phyloP scores from a whole-genome alignment of 2,329 filamentous ascomycete genomes.

The Cylindrodendrum hubeiense region DNA sequence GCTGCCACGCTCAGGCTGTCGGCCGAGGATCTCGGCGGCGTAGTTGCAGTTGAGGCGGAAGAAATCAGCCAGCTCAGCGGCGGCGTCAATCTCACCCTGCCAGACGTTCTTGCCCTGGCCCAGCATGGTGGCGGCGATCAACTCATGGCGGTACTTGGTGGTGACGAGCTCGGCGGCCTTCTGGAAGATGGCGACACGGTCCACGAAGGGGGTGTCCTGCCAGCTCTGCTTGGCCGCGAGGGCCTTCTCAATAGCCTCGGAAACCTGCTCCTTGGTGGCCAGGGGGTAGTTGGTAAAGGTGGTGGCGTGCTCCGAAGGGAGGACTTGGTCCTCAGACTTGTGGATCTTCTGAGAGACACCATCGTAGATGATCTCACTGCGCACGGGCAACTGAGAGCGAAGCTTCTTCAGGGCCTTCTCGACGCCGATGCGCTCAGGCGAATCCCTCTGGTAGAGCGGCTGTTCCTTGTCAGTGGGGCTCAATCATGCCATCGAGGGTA shows the following conservation, averaged over 20 bases:
- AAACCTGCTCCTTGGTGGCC: slow-evolving; percentile 48
- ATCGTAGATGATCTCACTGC: slow-evolving; percentile 49
- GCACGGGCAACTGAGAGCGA: slow-evolving; percentile 46
- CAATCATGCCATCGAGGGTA: not conserved
- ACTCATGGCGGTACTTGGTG: slow-evolving; percentile 93
- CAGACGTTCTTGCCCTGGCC: slow-evolving; percentile 98
- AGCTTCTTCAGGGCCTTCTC: slow-evolving; percentile 47
- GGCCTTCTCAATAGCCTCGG: slow-evolving; percentile 81
- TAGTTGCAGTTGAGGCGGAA: slow-evolving; percentile 94
- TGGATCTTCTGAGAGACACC: slow-evolving; percentile 44
- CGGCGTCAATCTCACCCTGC: slow-evolving; percentile 97
- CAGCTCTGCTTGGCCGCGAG: slow-evolving; percentile 85
- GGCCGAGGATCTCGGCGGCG: slow-evolving; percentile 65
- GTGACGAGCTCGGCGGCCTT: slow-evolving; percentile 93
- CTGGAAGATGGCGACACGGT: slow-evolving; percentile 92
- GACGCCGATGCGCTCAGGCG: slow-evolving; percentile 46
- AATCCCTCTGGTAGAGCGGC: slow-evolving; percentile 47
- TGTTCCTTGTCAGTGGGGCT: slow-evolving; percentile 17
- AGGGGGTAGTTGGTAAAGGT: slow-evolving; percentile 52
- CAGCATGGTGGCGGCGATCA: slow-evolving; percentile 95
- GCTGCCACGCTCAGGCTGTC: slow-evolving; percentile 49
- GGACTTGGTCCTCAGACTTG: slow-evolving; percentile 45
- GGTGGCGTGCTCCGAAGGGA: slow-evolving; percentile 50
- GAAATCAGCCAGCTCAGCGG: slow-evolving; percentile 93
- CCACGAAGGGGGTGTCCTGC: slow-evolving; percentile 88